Evolutionary conservation across 2,329 filamentous ascomycete genomes (phyloP).

Genomic region (Penicillium paneum): DNA sequence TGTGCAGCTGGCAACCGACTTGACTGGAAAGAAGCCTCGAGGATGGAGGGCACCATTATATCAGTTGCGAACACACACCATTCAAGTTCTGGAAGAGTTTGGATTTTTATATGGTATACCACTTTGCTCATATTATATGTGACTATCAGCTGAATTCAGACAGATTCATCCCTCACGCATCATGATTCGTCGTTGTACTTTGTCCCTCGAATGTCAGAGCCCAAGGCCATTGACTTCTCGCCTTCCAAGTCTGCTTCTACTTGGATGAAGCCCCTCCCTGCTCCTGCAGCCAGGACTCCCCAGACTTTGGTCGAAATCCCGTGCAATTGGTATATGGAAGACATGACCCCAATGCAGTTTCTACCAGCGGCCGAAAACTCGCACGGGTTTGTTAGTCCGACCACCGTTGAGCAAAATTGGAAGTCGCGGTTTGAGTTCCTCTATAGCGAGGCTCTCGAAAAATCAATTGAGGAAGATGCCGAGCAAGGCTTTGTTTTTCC

Average conservation of each 20-base stretch:
- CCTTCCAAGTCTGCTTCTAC: slow-evolving; percentile 37
- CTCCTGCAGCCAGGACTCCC: slow-evolving; percentile 16
- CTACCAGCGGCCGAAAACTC: slow-evolving; percentile 49
- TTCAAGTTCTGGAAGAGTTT: slow-evolving; percentile 41
- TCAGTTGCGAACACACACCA: slow-evolving; percentile 39
- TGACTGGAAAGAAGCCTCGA: slow-evolving; percentile 65
- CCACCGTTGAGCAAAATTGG: slow-evolving; percentile 60
- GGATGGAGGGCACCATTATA: slow-evolving; percentile 41
- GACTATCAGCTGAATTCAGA: neutral
- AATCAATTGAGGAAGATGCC: slow-evolving; percentile 40
- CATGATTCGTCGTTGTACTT: slow-evolving; percentile 45
- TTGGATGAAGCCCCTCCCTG: slow-evolving; percentile 45
- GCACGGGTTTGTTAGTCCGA: slow-evolving; percentile 57
- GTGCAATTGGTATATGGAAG: slow-evolving; percentile 48
- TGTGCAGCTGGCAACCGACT: slow-evolving; percentile 66
- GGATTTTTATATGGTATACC: slow-evolving; percentile 42
- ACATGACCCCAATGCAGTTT: slow-evolving; percentile 47
- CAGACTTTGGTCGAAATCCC: slow-evolving; percentile 43
- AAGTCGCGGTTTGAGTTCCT: slow-evolving; percentile 58
- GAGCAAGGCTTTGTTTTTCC: slow-evolving; percentile 43
- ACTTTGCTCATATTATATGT: neutral
- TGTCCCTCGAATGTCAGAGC: slow-evolving; percentile 34
- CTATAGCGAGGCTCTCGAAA: slow-evolving; percentile 16
- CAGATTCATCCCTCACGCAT: slow-evolving; percentile 43
- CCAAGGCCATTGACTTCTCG: slow-evolving; percentile 43